These are phyloP conservation scores for Colletotrichum sp. DNA, from an alignment of 2,329 filamentous ascomycete species.

Conservation along the genomic window DNA sequence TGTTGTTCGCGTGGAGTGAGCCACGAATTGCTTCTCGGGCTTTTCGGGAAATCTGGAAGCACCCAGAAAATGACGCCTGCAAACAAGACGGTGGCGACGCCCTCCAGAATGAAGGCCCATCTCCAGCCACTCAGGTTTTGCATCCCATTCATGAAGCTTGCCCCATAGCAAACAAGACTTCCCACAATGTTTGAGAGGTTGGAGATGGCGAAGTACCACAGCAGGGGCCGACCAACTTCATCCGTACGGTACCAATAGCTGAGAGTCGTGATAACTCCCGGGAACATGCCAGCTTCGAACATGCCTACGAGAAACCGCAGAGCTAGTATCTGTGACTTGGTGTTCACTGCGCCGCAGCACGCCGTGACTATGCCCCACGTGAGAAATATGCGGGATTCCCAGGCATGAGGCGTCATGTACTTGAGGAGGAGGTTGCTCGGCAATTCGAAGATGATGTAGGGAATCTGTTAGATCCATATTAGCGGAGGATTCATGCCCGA, in stretches of 20 bases:
- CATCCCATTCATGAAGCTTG: neutral
- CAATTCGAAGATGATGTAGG: slow-evolving; percentile 43
- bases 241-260: neutral
- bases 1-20: slow-evolving; percentile 41
- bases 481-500: neutral
- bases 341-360: slow-evolving; percentile 41
- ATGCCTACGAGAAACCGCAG: slow-evolving; percentile 43
- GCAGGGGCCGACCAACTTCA: neutral
- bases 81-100: neutral
- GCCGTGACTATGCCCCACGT: slow-evolving; percentile 40
- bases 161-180: neutral
- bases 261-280: neutral
- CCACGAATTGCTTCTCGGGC: slow-evolving; percentile 36
- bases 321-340: slow-evolving; percentile 38
- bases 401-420: slow-evolving; percentile 33
- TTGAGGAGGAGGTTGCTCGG: slow-evolving; percentile 42
- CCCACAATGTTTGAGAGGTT: neutral
- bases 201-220: neutral
- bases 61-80: neutral
- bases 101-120: neutral
- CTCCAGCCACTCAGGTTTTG: neutral
- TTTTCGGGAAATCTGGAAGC: slow-evolving; percentile 27
- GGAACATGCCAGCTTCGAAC: neutral
- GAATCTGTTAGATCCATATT: slow-evolving; percentile 29
- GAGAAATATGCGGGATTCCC: slow-evolving; percentile 39